phyloP scores from a whole-genome alignment of 306 rosid species.

The Coriaria nepalensis region DNA sequence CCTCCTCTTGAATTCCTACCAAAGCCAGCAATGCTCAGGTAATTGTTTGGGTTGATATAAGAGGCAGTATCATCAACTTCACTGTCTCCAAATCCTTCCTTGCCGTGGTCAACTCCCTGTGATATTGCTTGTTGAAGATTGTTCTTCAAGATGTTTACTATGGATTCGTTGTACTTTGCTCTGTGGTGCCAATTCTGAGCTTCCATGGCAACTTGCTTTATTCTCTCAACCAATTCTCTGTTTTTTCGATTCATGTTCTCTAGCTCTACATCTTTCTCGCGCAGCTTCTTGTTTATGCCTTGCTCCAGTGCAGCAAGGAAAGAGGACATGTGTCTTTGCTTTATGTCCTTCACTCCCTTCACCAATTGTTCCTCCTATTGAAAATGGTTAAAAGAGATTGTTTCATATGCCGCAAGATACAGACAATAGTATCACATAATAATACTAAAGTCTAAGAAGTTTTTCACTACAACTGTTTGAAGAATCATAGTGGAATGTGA shows the following conservation, averaged over 20 bases:
- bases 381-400: constrained; percentile 7
- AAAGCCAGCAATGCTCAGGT: constrained; percentile 24
- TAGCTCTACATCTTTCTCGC: constrained; percentile 62
- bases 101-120: constrained; percentile 71
- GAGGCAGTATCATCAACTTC: constrained; percentile 76
- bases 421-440: background rate
- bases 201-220: constrained; percentile 66
- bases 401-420: constrained; percentile 2
- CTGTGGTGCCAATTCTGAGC: constrained; percentile 78
- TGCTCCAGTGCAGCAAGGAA: constrained; percentile 55
- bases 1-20: constrained; percentile 20
- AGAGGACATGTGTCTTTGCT: constrained; percentile 54
- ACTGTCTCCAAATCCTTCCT: constrained; percentile 93
- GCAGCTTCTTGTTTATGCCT: constrained; percentile 51
- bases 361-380: constrained; percentile 70
- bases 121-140: constrained; percentile 80
- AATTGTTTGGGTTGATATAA: constrained; percentile 45
- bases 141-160: constrained; percentile 60
- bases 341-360: constrained; percentile 68
- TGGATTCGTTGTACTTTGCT: constrained; percentile 78
- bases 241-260: constrained; percentile 66
- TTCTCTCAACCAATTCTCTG: constrained; percentile 61
- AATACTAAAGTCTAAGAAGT: no score
- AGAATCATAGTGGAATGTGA: no score
- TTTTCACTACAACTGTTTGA: no score